These are phyloP conservation scores for Phytopythium helicoides DNA, from an alignment of 352 stramenopile genomes.

Conservation along the genomic window DNA sequence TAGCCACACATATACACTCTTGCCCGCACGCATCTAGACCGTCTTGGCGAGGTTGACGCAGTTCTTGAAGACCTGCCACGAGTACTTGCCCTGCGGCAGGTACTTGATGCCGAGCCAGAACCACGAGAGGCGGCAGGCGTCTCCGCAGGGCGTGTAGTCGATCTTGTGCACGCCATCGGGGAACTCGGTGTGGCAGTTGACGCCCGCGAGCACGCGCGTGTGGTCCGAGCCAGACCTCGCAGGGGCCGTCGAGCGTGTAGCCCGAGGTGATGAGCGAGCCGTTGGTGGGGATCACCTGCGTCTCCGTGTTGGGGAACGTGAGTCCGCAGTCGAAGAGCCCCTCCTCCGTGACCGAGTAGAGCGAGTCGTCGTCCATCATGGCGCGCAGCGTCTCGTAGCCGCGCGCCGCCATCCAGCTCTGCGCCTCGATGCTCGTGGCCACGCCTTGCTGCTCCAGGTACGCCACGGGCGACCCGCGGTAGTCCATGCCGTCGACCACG, in stretches of 20 bases:
- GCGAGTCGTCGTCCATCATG: constrained; percentile 51
- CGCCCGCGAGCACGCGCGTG: constrained; percentile 28
- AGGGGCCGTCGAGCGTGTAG: constrained; percentile 59
- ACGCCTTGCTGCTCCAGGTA: constrained; percentile 52
- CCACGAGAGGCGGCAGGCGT: constrained; percentile 41
- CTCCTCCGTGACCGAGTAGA: constrained; percentile 49
- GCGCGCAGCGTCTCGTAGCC: constrained; percentile 42
- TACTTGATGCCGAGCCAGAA: constrained; percentile 61
- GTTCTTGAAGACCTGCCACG: constrained; percentile 69
- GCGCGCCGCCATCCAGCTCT: constrained; percentile 34
- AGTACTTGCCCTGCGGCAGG: constrained; percentile 36
- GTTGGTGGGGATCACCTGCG: constrained; percentile 43
- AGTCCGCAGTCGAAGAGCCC: constrained; percentile 54
- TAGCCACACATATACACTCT: too few species aligned
- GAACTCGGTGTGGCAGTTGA: constrained; percentile 46
- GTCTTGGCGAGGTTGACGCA: constrained; percentile 26
- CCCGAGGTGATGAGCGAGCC: constrained; percentile 39
- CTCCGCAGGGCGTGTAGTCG: constrained; percentile 49
- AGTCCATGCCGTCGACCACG: constrained; percentile 46
- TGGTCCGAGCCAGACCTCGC: constrained; percentile 60
- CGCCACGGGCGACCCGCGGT: constrained; percentile 35
- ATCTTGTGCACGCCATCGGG: constrained; percentile 30
- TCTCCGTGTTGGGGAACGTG: constrained; percentile 39
- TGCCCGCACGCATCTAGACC: too few species aligned
- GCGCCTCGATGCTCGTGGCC: constrained; percentile 41